These are phyloP conservation scores for Heritiera littoralis DNA, from an alignment of 345 rosid species.

Conservation along the genomic window DNA sequence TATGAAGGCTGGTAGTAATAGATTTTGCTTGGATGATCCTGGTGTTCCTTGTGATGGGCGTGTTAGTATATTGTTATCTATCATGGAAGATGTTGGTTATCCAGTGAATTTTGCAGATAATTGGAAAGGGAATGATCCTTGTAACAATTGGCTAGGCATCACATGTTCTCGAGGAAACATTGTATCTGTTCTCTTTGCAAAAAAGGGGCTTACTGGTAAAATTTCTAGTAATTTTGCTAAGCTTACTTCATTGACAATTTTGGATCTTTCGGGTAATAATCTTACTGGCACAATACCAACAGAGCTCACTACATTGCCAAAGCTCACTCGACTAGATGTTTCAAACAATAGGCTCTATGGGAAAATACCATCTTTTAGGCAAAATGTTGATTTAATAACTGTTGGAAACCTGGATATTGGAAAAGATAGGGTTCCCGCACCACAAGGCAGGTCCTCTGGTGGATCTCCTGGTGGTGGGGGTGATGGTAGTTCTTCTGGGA, in stretches of 20 bases:
- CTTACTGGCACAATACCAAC: conserved; percentile 62
- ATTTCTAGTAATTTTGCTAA: conserved; percentile 57
- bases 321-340: conserved; percentile 57
- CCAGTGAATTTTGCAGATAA: conserved; percentile 36
- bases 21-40: conserved; percentile 38
- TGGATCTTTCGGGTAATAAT: conserved; percentile 52
- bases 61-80: conserved; percentile 35
- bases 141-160: conserved; percentile 65
- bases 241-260: conserved; percentile 47
- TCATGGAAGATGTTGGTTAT: conserved; percentile 33
- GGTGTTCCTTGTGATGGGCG: conserved; percentile 45
- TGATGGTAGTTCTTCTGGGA: conserved; percentile 25
- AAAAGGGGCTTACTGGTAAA: conserved; percentile 54
- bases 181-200: conserved; percentile 45
- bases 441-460: conserved; percentile 22
- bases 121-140: conserved; percentile 63
- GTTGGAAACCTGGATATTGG: conserved; percentile 57
- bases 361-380: conserved; percentile 45
- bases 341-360: conserved; percentile 61
- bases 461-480: not conserved
- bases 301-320: conserved; percentile 54
- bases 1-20: conserved; percentile 24
- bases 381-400: conserved; percentile 34
- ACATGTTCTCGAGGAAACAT: conserved; percentile 50
- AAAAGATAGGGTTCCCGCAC: conserved; percentile 29